Evolutionary conservation across 164 flowering plant genomes (phyloP), one percentile per base, ranked within the genome.

Genomic region (Santalum album): DNA sequence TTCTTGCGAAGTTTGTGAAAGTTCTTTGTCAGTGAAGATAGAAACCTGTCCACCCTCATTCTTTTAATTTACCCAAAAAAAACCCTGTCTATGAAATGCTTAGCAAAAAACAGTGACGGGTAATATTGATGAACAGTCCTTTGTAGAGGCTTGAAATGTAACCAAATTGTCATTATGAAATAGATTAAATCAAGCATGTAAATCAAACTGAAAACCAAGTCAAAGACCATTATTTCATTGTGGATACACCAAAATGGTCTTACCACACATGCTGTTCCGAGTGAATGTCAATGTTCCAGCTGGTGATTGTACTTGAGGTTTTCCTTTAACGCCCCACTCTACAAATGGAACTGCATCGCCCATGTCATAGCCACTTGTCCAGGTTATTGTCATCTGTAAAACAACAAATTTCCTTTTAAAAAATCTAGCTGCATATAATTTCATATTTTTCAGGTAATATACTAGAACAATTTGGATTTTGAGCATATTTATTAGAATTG

Each of bases 361-460:
- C 23, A 78, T 74, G 66, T 70, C 63, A 25, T 88, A 88, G 12
- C 84, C 96, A 66, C 96, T 88, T n/a, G 96, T 88, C 96, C 96
- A 85, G 3, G 96, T 85, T 7, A 87, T 76, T 16, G 92, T 83
- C 86, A 87, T 85, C 96, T 87, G 74, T 20, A 29, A 14, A 7
- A 46, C 16, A 59, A 55, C n/a, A 34, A 48, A 16, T 27, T 1
- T 24, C 9, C 36, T 11, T 38, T 38, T 38, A 10, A 38, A 4
- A 10, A 38, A 11, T 16, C 16, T 11, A 9, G 42, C 4, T 38
- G 16, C 14, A 9, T 15, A 9, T 0, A 14, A 16, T 1, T 15
- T 9, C 16, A 38, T 38, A 14, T n/a, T n/a, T n/a, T n/a, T n/a
- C n/a, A n/a, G n/a, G n/a, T n/a, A n/a, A n/a, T n/a, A n/a, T n/a